Conservation (phyloP, 805 yeast genomes). For the Kazachstania psychrophila region DNA sequence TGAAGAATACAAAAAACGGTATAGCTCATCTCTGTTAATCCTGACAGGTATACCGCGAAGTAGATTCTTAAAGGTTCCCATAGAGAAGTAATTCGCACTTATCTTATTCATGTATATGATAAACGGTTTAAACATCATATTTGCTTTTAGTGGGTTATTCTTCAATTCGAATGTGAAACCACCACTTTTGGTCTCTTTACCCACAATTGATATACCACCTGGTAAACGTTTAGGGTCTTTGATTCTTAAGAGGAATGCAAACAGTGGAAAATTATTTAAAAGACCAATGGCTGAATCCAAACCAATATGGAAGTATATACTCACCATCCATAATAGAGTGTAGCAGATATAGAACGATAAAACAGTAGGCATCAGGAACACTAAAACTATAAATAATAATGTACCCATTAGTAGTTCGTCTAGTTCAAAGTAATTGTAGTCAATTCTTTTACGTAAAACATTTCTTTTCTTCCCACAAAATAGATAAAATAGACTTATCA, state of each 20-base stretch:
- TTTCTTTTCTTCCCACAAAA: slow-evolving; percentile 87
- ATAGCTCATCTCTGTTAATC: slow-evolving; percentile 41
- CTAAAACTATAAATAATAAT: slow-evolving; percentile 66
- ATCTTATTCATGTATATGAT: slow-evolving; percentile 33
- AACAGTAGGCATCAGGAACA: slow-evolving; percentile 79
- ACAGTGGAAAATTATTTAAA: slow-evolving; percentile 78
- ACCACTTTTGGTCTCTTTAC: slow-evolving; percentile 4
- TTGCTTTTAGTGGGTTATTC: slow-evolving; percentile 38
- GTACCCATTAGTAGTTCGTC: slow-evolving; percentile 88
- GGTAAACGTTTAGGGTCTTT: slow-evolving; percentile 70
- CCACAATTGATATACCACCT: slow-evolving; percentile 38
- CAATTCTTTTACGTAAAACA: slow-evolving; percentile 75
- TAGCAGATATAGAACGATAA: slow-evolving; percentile 74
- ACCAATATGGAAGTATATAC: slow-evolving; percentile 39
- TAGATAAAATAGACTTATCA: slow-evolving; percentile 68
- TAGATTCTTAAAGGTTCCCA: slow-evolving; percentile 33
- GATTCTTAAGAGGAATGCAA: slow-evolving; percentile 65
- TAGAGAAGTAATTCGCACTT: slow-evolving; percentile 36
- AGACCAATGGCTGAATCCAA: slow-evolving; percentile 54
- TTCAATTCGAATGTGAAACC: slow-evolving; percentile 24
- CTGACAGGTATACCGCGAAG: slow-evolving; percentile 37
- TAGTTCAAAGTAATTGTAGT: slow-evolving; percentile 70
- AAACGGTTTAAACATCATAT: slow-evolving; percentile 42
- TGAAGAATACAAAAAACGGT: slow-evolving; percentile 43
- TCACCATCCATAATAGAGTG: slow-evolving; percentile 46